Percentiles rank a stretch among this genome's conserved stretches.
These are phyloP conservation scores for Pseudogymnoascus sp. DNA, from an alignment of 2,329 filamentous ascomycete genomes.

Conservation along the genomic window DNA sequence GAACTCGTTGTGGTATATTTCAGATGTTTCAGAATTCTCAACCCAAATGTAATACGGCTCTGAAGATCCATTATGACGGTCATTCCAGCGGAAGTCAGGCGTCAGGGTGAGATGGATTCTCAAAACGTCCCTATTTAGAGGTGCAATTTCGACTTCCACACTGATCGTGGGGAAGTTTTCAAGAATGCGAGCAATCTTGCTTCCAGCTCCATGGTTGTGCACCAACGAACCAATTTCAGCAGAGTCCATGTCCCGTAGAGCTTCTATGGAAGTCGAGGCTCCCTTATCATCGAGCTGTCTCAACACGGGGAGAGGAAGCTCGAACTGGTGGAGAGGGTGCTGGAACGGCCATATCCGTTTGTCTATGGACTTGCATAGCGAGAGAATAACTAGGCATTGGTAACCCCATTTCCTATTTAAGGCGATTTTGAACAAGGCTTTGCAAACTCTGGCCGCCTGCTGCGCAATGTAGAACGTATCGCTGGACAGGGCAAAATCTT, in stretches of 20 bases:
- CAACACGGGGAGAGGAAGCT: constrained; percentile 74
- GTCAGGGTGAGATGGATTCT: constrained; percentile 81
- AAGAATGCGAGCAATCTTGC: constrained; percentile 69
- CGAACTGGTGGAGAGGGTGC: constrained; percentile 92
- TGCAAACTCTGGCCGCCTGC: constrained; percentile 87
- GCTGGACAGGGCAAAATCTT: constrained; percentile 88
- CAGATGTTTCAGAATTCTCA: constrained; percentile 92
- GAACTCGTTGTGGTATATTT: constrained; percentile 96
- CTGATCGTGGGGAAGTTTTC: constrained; percentile 88
- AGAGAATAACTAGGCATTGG: constrained; percentile 84
- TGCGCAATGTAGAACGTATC: constrained; percentile 94
- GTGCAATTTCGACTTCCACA: constrained; percentile 89
- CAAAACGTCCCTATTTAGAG: constrained; percentile 86
- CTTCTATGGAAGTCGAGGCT: constrained; percentile 63
- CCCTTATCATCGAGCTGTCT: constrained; percentile 80
- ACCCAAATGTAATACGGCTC: constrained; percentile 99
- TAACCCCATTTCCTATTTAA: constrained; percentile 92
- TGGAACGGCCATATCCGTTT: constrained; percentile 92
- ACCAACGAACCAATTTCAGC: constrained; percentile 85
- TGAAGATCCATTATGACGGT: constrained; percentile 83
- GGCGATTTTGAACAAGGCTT: constrained; percentile 94
- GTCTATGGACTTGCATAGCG: constrained; percentile 93
- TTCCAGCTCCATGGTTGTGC: constrained; percentile 82
- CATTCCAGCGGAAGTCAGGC: constrained; percentile 91
- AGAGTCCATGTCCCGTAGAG: constrained; percentile 84